A percentile compares a stretch with the other conserved stretches of the same genome.
Conservation (phyloP, 2,329 filamentous ascomycete species). For the Graphiopsis chlorocephala region DNA sequence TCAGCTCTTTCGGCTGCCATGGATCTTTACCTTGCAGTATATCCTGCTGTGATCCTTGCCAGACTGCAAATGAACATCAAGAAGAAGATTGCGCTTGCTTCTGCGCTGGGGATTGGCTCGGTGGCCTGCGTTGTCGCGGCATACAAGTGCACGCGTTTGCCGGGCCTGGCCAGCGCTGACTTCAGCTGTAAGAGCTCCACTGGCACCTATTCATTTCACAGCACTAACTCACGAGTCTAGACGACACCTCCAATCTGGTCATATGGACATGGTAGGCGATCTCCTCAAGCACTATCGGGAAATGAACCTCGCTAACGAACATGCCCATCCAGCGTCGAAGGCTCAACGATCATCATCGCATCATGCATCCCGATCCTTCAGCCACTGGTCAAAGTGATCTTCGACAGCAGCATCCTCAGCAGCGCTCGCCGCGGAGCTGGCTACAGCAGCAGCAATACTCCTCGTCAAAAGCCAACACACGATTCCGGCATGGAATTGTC, state of each 20-base stretch:
- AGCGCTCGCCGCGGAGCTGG: not conserved
- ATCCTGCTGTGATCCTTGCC: conserved; percentile 40
- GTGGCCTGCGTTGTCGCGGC: conserved; percentile 36
- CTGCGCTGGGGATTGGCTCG: conserved; percentile 41
- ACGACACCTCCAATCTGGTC: conserved; percentile 43
- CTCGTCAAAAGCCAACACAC: not conserved
- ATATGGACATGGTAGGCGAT: conserved; percentile 41
- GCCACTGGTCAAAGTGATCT: conserved; percentile 26
- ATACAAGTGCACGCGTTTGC: conserved; percentile 34
- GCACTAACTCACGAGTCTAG: not conserved
- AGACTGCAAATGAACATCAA: conserved; percentile 38
- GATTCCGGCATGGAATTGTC: not conserved
- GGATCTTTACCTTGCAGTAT: conserved; percentile 46
- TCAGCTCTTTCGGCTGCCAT: conserved; percentile 18
- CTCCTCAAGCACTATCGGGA: not conserved
- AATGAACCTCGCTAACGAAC: not conserved
- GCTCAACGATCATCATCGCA: conserved; percentile 36
- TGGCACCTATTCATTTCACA: not conserved
- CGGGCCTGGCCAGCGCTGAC: conserved; percentile 31
- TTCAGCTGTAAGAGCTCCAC: conserved; percentile 29
- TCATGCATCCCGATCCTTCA: conserved; percentile 37
- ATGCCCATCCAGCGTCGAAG: conserved; percentile 28
- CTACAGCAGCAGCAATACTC: not conserved
- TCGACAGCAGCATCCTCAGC: not conserved
- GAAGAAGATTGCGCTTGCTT: conserved; percentile 43